Base-by-base conservation (phyloP, 495 filamentous ascomycete genomes). In the Neurospora sp. region DNA sequence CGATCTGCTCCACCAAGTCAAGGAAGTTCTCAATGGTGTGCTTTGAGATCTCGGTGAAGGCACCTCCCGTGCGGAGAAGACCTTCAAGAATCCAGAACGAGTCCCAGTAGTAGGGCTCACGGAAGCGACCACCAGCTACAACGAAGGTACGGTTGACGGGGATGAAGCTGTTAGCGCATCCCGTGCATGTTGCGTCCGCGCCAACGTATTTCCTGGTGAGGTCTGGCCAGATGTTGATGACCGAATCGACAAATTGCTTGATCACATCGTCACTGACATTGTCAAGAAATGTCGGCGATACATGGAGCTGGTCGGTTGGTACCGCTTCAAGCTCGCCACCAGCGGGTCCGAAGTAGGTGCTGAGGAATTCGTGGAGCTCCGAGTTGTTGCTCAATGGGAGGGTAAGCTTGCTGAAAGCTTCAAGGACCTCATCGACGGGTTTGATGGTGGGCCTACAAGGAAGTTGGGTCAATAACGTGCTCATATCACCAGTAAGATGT, bases 41-140 rank as follows among this genome's bases (percentile, higher is more conserved):
- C 70, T 79, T 81, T 20, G 85, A 82, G 70, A 87, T 85, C 59
- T 84, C 70, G 39, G 78, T 81, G 72, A 85, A 87, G 46, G 82
- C 77, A 38, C 85, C 85, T 20, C 84, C 84, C 4, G 85, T 87
- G 31, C 85, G 82, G 12, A 87, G 76, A 35, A 87, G 78, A 14
- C 85, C 85, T 76, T 87, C 84, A 27, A 86, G 6, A 40, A 86
- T 87, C 85, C 85, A 87, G 76, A 82, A 87, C 71, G 84, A 85
- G 75, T 87, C 85, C 85, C 85, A 87, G 77, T 87, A 87, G 72
- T 86, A 87, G 20, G 84, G 81, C 75, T 87, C 85, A 70, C 85
- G 81, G 75, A 87, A 87, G 46, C 85, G 82, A 14, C 85, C 85
- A 27, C 85, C 85, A 3, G 85, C 85, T 35, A 87, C 81, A 31